Conservation (phyloP, 176 grass and related monocot species). For the Melocanna baccifera region DNA sequence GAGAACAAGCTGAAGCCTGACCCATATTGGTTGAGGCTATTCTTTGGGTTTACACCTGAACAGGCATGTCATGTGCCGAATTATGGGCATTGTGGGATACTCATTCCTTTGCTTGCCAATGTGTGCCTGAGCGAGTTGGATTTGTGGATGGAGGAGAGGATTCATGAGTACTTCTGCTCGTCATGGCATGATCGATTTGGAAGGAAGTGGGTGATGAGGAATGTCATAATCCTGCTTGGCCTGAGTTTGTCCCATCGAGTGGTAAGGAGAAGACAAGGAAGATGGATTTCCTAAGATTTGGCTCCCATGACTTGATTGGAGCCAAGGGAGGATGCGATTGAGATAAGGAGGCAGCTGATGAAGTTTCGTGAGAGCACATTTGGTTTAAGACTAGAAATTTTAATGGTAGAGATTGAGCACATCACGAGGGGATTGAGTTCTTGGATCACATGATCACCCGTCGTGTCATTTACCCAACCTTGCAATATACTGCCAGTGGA, state of each 20-base stretch:
- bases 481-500: conserved; percentile 74
- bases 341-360: conserved; percentile 64
- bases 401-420: conserved; percentile 84
- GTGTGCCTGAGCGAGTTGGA: conserved; percentile 79
- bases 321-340: conserved; percentile 70
- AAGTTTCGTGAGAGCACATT: conserved; percentile 72
- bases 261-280: conserved; percentile 70
- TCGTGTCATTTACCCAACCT: conserved; percentile 83
- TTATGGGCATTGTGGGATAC: conserved; percentile 77
- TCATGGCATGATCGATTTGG: conserved; percentile 80
- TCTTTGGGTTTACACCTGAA: conserved; percentile 75
- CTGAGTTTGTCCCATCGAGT: conserved; percentile 76
- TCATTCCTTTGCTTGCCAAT: conserved; percentile 86
- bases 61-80: conserved; percentile 54
- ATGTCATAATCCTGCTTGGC: conserved; percentile 93
- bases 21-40: conserved; percentile 81
- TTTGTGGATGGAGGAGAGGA: conserved; percentile 84
- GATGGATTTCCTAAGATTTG: conserved; percentile 87
- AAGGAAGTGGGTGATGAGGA: conserved; percentile 56
- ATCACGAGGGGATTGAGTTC: conserved; percentile 94
- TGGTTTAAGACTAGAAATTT: conserved; percentile 72
- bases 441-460: conserved; percentile 84
- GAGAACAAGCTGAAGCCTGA: conserved; percentile 82
- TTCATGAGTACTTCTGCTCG: conserved; percentile 64
- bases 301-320: conserved; percentile 76